Base-by-base conservation (phyloP, 2,329 filamentous ascomycete genomes). In the Zasmidium cellare region DNA sequence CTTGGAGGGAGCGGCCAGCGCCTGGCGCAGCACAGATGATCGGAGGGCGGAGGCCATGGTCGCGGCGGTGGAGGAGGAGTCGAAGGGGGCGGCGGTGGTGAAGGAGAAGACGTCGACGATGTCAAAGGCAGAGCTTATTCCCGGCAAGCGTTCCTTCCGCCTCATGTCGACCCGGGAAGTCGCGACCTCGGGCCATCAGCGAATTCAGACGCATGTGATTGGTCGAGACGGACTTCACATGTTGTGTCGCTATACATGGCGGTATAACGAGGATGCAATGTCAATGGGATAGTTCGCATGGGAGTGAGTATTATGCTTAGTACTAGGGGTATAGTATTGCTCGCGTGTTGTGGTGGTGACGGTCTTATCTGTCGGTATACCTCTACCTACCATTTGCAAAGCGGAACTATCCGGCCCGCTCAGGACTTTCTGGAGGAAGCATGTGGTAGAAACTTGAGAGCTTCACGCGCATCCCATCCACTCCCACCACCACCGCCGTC, bases 11-110 rank as follows among this genome's bases (percentile, higher is more conserved):
- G 67, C 58, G 48, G 71, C 64, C 67, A 75, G 76, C 57, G 76
- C 74, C 67, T 81, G 80, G 67, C 78, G 76, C 63, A 83, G 72
- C 66, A 82, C 69, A 50, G 76, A 69, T 60, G 81, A 77, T 65
- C 80, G 79, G 67, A 81, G 72, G 68, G 81, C 72, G 66, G 80
- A 80, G 65, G 82, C 80, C 82, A 84, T 84, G 71, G 71, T 69
- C 56, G 58, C 52, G 56, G 57, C 44, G 49, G 66, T 75, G 52
- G 20, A 47, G 59, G 19, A 20, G 45, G 11, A 19, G 53, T n/a
- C n/a, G n/a, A n/a, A 20, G 35, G 45, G 25, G 49, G 31, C 19
- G 55, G 47, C 28, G 54, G 59, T 54, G 51, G 24, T 49, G 53
- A 53, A 23, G 38, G 44, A 11, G 38, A 51, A 50, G 38, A 25